A percentile compares a stretch with the other conserved stretches of the same genome.
Conservation (phyloP, 2,329 filamentous ascomycete species). For the Hypoxylon sp. region DNA sequence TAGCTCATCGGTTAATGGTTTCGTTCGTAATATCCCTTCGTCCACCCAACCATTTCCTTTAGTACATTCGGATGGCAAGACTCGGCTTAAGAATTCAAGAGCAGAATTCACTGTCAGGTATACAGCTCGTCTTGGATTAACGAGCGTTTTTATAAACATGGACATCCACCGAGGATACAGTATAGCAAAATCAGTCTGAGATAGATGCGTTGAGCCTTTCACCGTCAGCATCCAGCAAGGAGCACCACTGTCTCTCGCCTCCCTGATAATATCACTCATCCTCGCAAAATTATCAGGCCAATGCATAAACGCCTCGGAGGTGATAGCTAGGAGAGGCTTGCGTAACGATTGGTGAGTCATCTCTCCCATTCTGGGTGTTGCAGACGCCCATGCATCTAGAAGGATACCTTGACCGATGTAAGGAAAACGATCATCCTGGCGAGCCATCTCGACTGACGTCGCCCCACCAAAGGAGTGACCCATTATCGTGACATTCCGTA, state of each 20-base stretch:
- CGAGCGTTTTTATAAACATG: conserved; percentile 70
- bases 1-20: conserved; percentile 57
- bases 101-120: conserved; percentile 72
- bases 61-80: conserved; percentile 61
- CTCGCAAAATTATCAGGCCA: conserved; percentile 73
- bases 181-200: conserved; percentile 74
- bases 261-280: conserved; percentile 66
- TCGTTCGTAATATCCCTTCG: conserved; percentile 62
- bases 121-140: conserved; percentile 71
- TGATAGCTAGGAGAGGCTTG: conserved; percentile 71
- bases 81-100: conserved; percentile 70
- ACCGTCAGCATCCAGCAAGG: conserved; percentile 65
- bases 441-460: conserved; percentile 70
- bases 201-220: conserved; percentile 72
- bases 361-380: conserved; percentile 58
- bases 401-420: conserved; percentile 73
- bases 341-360: conserved; percentile 58
- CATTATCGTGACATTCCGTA: conserved; percentile 69
- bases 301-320: conserved; percentile 77
- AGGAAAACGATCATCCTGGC: conserved; percentile 64
- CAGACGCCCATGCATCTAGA: conserved; percentile 73
- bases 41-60: conserved; percentile 64
- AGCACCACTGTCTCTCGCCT: conserved; percentile 61
- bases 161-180: conserved; percentile 71
- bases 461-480: conserved; percentile 77